Conservation (phyloP, 1,284 basidiomycete species). For the Tetrapyrgos nigripes region DNA sequence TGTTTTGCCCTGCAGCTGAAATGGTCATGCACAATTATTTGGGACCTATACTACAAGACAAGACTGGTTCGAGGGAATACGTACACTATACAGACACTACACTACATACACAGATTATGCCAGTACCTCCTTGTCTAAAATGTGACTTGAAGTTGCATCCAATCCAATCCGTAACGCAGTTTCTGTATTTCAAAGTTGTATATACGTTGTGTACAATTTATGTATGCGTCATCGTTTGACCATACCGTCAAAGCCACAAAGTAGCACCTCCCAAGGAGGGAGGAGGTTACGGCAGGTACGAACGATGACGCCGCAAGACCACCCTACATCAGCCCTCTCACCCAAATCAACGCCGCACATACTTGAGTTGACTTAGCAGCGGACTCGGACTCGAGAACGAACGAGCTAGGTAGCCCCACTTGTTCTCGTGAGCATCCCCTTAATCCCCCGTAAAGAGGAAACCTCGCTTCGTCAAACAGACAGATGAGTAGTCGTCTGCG, state of each 20-base stretch:
- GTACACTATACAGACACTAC: too few relatives aligned
- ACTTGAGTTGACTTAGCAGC: too few relatives aligned
- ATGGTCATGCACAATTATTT: too few relatives aligned
- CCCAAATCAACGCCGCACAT: conserved; percentile 65
- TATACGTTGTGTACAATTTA: too few relatives aligned
- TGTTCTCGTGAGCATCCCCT: conserved; percentile 75
- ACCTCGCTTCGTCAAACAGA: conserved; percentile 79
- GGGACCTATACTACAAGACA: too few relatives aligned
- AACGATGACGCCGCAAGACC: conserved; percentile 73
- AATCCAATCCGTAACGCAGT: too few relatives aligned
- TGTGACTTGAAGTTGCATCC: too few relatives aligned
- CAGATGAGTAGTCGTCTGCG: conserved; percentile 38
- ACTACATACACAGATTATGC: too few relatives aligned
- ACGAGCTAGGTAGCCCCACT: conserved; percentile 48
- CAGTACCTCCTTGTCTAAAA: too few relatives aligned
- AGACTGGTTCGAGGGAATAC: too few relatives aligned
- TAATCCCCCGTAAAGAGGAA: conserved; percentile 44
- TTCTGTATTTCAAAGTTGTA: too few relatives aligned
- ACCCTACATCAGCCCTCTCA: conserved; percentile 45
- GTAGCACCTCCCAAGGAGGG: conserved; percentile 48
- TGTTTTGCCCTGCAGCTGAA: too few relatives aligned
- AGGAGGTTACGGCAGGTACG: conserved; percentile 73
- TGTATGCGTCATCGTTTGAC: conserved; percentile 82
- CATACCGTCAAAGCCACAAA: conserved; percentile 81
- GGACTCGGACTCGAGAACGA: conserved; percentile 47